Percentiles rank a stretch among this genome's conserved stretches.
These are phyloP conservation scores for Silene vulgaris DNA, from an alignment of 179 eudicot species.

Conservation along the genomic window DNA sequence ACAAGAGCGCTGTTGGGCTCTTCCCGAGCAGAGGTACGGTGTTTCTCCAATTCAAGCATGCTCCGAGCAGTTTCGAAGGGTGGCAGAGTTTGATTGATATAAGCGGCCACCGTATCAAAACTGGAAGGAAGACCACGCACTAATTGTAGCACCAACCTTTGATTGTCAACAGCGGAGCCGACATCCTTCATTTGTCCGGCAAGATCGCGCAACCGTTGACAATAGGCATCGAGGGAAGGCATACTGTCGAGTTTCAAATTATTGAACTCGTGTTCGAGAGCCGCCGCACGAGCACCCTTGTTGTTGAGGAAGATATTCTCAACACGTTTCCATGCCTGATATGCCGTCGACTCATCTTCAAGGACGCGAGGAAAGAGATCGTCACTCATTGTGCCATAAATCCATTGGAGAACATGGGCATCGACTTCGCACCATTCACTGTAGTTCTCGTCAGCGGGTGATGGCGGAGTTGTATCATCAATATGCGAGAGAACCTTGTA, in stretches of 20 bases:
- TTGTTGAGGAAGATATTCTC: neutral
- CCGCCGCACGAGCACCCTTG: neutral
- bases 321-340: neutral
- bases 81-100: too few relatives aligned
- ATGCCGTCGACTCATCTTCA: neutral
- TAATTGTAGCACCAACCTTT: neutral
- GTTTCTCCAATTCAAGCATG: too few relatives aligned
- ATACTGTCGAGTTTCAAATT: neutral
- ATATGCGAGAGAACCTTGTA: neutral
- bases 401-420: neutral
- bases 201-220: neutral
- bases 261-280: neutral
- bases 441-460: neutral
- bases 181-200: neutral
- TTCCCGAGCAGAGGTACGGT: too few relatives aligned
- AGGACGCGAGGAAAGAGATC: neutral
- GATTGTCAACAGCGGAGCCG: neutral
- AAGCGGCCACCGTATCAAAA: neutral
- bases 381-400: neutral
- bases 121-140: neutral
- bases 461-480: neutral
- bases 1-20: too few relatives aligned
- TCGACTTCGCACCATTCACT: neutral
- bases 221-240: neutral
- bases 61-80: too few relatives aligned